These are phyloP conservation scores for Xylaria flabelliformis DNA, from an alignment of 495 filamentous ascomycete species.

Conservation along the genomic window DNA sequence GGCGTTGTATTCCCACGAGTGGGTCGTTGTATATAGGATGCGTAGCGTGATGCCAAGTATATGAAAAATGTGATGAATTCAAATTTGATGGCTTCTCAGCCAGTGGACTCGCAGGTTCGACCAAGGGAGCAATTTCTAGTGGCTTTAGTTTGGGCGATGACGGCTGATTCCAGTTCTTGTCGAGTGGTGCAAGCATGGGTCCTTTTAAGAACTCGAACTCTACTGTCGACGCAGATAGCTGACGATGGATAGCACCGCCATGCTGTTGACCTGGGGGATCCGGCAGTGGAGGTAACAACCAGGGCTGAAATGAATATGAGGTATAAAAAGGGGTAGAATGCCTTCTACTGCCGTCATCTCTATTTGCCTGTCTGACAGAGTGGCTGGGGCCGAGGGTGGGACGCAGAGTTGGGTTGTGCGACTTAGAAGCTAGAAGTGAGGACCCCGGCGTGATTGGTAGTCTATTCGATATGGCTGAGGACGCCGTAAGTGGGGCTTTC, in stretches of 20 bases:
- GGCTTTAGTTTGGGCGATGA: constrained; percentile 27
- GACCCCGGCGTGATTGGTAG: constrained; percentile 4
- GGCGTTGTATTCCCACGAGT: constrained; percentile 34
- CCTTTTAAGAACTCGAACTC: constrained; percentile 18
- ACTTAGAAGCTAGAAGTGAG: neutral
- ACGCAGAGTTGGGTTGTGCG: constrained; percentile 21
- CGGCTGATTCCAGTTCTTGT: constrained; percentile 31
- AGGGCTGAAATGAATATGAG: constrained; percentile 5
- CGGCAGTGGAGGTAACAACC: constrained; percentile 14
- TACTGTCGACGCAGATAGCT: neutral
- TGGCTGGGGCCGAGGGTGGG: constrained; percentile 43
- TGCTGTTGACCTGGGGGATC: neutral
- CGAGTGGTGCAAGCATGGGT: constrained; percentile 33
- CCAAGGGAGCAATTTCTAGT: constrained; percentile 20
- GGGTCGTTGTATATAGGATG: constrained; percentile 35
- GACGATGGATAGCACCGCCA: neutral
- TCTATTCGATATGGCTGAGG: constrained; percentile 27
- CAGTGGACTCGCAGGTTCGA: constrained; percentile 40
- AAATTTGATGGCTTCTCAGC: constrained; percentile 22
- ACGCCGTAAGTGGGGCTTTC: constrained; percentile 29
- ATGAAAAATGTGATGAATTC: neutral
- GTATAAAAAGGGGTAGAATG: neutral
- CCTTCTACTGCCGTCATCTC: neutral
- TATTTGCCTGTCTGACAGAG: neutral
- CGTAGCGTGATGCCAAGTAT: constrained; percentile 16